phyloP scores from a whole-genome alignment of 305 asterid genomes.

The Solanum aculeatissimum region DNA sequence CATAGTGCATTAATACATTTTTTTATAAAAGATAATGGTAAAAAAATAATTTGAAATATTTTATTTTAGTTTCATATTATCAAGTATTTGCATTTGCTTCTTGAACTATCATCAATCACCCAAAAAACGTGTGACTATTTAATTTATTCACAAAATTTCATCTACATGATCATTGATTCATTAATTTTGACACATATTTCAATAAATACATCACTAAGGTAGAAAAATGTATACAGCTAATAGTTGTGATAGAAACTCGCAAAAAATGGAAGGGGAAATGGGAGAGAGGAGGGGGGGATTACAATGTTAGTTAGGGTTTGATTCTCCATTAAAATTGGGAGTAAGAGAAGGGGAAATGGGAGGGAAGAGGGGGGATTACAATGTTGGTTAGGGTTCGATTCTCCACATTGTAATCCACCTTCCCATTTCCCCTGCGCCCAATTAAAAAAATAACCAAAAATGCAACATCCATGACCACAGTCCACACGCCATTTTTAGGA shows the following conservation, averaged over 20 bases:
- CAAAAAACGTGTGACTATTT: background rate
- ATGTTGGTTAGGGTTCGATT: no score
- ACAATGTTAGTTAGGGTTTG: no score
- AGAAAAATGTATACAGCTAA: no score
- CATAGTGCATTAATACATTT: background rate
- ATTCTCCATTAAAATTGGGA: no score
- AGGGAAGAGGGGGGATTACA: no score
- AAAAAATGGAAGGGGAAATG: no score
- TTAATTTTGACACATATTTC: background rate
- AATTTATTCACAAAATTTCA: background rate
- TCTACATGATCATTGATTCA: background rate
- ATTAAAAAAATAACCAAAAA: background rate
- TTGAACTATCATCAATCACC: background rate
- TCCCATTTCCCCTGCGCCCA: no score
- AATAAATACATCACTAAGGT: background rate
- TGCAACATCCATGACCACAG: background rate
- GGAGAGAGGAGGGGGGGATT: no score
- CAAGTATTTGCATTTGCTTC: fast-evolving
- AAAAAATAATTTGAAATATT: background rate
- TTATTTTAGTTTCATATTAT: background rate
- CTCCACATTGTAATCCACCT: no score
- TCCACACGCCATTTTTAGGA: background rate
- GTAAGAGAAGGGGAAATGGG: no score
- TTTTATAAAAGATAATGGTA: background rate
- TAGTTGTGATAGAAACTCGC: no score